Evolutionary conservation across 2,329 filamentous ascomycete genomes (phyloP).

Genomic region (Dothiorella sarmentorum): DNA sequence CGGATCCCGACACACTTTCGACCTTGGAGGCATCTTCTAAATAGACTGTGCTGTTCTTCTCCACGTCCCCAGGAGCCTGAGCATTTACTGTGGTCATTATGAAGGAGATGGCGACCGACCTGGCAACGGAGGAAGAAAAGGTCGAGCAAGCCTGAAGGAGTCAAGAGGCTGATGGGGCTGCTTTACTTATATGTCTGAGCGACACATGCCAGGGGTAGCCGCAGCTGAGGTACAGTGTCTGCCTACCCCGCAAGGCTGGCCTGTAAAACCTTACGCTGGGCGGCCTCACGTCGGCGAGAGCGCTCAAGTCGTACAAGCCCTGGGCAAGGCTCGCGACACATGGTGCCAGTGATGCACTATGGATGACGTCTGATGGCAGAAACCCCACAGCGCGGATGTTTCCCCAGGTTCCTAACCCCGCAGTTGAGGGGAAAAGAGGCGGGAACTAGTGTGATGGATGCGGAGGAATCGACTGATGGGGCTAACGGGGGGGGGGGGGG

Average conservation of each 20-base stretch:
- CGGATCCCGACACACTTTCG: neutral
- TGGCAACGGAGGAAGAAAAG: neutral
- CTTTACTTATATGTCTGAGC: neutral
- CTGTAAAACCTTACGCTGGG: neutral
- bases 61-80: neutral
- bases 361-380: neutral
- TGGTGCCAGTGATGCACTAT: neutral
- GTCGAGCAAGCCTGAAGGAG: neutral
- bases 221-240: neutral
- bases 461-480: neutral
- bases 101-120: neutral
- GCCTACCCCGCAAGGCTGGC: neutral
- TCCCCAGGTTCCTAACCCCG: constrained; percentile 11
- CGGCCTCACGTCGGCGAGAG: neutral
- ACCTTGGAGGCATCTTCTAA: neutral
- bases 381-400: neutral
- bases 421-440: neutral
- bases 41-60: neutral
- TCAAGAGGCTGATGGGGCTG: neutral
- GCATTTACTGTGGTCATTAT: neutral
- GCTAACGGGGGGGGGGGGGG: neutral
- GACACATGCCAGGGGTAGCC: neutral
- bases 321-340: neutral
- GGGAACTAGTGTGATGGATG: neutral
- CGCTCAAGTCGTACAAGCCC: constrained; percentile 5